These are phyloP conservation scores for Westerdykella sp. DNA, from an alignment of 2,329 filamentous ascomycete species.

Conservation along the genomic window DNA sequence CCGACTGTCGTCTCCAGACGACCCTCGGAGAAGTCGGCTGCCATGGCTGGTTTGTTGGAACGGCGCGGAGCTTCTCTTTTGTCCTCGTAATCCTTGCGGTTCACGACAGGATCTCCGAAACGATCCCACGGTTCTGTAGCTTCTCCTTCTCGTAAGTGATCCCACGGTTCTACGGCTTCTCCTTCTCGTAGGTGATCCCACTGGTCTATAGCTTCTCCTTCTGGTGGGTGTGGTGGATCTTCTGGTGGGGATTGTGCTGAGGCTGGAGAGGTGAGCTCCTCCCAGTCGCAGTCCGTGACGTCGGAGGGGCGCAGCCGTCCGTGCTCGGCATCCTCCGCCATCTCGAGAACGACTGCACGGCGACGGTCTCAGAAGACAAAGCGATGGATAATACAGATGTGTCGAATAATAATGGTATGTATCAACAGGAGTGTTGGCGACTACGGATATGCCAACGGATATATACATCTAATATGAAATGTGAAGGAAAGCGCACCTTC, in stretches of 20 bases:
- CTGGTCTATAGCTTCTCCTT: not conserved
- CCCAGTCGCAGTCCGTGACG: not conserved
- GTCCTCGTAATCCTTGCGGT: not conserved
- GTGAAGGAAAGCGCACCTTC: slow-evolving; percentile 1
- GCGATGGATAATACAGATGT: slow-evolving; percentile 1
- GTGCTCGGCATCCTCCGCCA: slow-evolving; percentile 1
- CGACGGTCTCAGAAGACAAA: slow-evolving; percentile 1
- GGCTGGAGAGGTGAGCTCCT: slow-evolving; percentile 3
- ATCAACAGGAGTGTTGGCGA: not conserved
- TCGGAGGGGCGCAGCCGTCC: not conserved
- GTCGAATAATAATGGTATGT: slow-evolving; percentile 1
- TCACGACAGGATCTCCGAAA: not conserved
- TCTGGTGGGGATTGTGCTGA: slow-evolving; percentile 1
- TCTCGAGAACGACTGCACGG: not conserved
- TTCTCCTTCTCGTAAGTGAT: not conserved
- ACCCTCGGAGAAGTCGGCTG: slow-evolving; percentile 50
- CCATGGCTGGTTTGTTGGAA: slow-evolving; percentile 10
- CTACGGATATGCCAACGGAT: not conserved
- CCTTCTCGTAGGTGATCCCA: not conserved
- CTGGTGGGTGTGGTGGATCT: slow-evolving; percentile 2
- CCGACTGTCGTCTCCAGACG: slow-evolving; percentile 77
- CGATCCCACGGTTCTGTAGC: not conserved
- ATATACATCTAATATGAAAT: slow-evolving; percentile 1
- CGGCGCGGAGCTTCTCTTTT: no score
- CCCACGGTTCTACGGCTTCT: not conserved